Evolutionary conservation across 768 basidiomycete genomes (phyloP), one percentile per base, ranked within the genome.

Genomic region (Fistulinella prunicolor): DNA sequence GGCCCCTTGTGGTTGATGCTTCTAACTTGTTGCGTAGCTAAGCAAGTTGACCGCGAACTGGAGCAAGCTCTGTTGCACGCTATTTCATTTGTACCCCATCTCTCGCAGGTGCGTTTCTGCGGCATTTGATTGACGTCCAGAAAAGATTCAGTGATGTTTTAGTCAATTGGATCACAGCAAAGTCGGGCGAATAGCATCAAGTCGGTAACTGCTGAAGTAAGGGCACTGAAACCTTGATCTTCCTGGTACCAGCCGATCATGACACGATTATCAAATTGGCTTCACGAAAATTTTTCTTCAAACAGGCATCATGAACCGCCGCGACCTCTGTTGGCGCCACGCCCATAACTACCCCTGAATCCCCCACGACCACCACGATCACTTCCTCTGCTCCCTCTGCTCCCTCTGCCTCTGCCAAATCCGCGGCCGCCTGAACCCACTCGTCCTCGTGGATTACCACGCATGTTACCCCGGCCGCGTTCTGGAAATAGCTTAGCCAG

Each of bases 161-260:
- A 83, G 83, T 69, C 64, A 9, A 67, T 79, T 26, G 65, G 70
- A 16, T 65, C 65, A 39, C 82, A 85, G 54, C 66, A 71, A 45
- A 76, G 77, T 61, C 78, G 85, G 32, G 70, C 76, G 16, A 65
- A 72, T 44, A 67, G 74, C 45, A 67, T 79, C 3, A 74, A 72
- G 55, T 58, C 57, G 9, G 77, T 77, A 6, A 69, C 72, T 6
- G 64, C 62, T 29, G 80, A 85, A 50, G 68, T 82, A 24, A 83
- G 79, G 50, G 65, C 71, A 7, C 50, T 82, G 51, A 79, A 75
- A 53, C 62, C 69, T 29, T 81, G 62, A 76, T 32, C 9, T 40
- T 9, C 9, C 19, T 28, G 21, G 37, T 19, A 6, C 32, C 24
- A 14, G 22, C 7, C 14, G 26, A 26, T n/a, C 16, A 9, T 16